phyloP scores from a whole-genome alignment of 2,329 filamentous ascomycete species.

The Orbilia javanica region DNA sequence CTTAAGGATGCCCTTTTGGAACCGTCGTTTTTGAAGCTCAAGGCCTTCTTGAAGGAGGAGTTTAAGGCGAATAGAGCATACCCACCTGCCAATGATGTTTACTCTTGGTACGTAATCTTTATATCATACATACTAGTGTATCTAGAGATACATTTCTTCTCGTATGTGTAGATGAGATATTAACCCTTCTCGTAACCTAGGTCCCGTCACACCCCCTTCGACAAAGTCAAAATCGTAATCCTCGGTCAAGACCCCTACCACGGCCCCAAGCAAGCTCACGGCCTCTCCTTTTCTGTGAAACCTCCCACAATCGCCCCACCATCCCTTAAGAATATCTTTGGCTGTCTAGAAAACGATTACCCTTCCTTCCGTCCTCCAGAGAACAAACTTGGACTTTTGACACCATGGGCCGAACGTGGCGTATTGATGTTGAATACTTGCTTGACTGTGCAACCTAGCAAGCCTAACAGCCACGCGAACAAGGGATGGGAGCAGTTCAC shows the following conservation, averaged over 20 bases:
- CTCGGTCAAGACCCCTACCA: conserved; percentile 98
- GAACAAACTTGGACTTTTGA: conserved; percentile 83
- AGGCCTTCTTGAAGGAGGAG: conserved; percentile 86
- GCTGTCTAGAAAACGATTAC: conserved; percentile 86
- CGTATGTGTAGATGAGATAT: background rate
- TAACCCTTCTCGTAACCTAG: conserved; percentile 67
- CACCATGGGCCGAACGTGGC: conserved; percentile 91
- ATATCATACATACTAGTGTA: background rate
- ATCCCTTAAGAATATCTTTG: conserved; percentile 94
- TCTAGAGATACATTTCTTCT: too few relatives aligned
- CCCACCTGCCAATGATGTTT: conserved; percentile 88
- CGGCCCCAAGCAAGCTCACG: conserved; percentile 93
- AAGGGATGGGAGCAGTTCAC: conserved; percentile 95
- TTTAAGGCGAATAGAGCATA: conserved; percentile 81
- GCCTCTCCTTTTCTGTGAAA: conserved; percentile 93
- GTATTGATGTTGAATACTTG: conserved; percentile 95
- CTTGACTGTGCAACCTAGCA: conserved; percentile 88
- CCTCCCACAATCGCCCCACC: conserved; percentile 89
- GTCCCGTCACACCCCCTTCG: conserved; percentile 92
- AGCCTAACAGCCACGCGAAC: conserved; percentile 86
- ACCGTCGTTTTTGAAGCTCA: conserved; percentile 86
- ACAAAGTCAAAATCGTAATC: conserved; percentile 90
- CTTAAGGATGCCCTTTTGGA: conserved; percentile 87
- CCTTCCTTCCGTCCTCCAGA: conserved; percentile 81
- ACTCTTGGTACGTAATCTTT: conserved; percentile 81